Percentiles rank a stretch among this genome's conserved stretches.
These are phyloP conservation scores for Teratosphaeria viscida DNA, from an alignment of 2,329 filamentous ascomycete genomes.

Conservation along the genomic window DNA sequence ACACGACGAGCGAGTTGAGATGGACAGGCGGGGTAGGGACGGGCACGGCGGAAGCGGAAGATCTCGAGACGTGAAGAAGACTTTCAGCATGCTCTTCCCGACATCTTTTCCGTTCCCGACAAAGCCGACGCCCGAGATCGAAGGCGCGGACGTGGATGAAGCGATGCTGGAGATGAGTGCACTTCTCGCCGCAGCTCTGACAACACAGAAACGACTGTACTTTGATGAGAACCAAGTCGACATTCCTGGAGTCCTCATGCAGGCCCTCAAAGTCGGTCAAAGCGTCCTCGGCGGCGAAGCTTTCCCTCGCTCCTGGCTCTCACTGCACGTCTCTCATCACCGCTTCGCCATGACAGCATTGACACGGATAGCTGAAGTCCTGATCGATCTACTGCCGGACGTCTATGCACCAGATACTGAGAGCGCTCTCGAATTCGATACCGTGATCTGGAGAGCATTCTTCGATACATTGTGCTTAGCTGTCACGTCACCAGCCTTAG, in stretches of 20 bases:
- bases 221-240: slow-evolving; percentile 47
- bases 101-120: slow-evolving; percentile 79
- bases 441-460: slow-evolving; percentile 86
- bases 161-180: slow-evolving; percentile 80
- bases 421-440: slow-evolving; percentile 58
- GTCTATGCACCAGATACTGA: slow-evolving; percentile 71
- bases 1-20: slow-evolving; percentile 23
- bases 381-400: slow-evolving; percentile 73
- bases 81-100: slow-evolving; percentile 80
- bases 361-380: slow-evolving; percentile 67
- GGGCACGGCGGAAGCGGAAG: not conserved
- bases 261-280: slow-evolving; percentile 72
- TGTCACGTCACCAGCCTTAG: slow-evolving; percentile 77
- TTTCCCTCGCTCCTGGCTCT: slow-evolving; percentile 83
- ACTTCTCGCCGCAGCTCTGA: slow-evolving; percentile 57
- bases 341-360: slow-evolving; percentile 71
- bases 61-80: slow-evolving; percentile 44
- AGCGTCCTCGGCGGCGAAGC: slow-evolving; percentile 83
- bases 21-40: not conserved
- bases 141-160: slow-evolving; percentile 50
- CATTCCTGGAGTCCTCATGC: slow-evolving; percentile 62
- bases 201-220: slow-evolving; percentile 19
- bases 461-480: slow-evolving; percentile 83
- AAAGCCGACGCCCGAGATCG: slow-evolving; percentile 48
- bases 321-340: slow-evolving; percentile 58